Percentiles rank a stretch among this genome's conserved stretches.
phyloP scores from a whole-genome alignment of 1,284 basidiomycete genomes.

The Ganoderma meredithae region DNA sequence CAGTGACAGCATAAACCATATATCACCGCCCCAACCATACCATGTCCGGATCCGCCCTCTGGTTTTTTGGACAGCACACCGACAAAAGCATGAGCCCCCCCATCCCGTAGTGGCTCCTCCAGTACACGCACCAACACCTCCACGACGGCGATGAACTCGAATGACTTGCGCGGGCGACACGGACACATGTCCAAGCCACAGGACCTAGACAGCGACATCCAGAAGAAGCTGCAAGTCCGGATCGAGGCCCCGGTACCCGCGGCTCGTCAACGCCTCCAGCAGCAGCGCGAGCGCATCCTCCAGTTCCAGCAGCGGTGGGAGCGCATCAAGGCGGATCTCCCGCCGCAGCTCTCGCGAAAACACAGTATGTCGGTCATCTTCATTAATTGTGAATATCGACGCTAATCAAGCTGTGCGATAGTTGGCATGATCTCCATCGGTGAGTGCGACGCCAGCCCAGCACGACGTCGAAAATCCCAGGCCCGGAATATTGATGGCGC shows the following conservation, averaged over 20 bases:
- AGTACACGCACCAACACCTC: neutral
- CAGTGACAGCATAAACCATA: neutral
- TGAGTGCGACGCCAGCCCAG: slow-evolving; percentile 10
- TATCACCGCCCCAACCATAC: neutral
- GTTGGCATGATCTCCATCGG: slow-evolving; percentile 45
- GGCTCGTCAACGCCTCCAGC: slow-evolving; percentile 20
- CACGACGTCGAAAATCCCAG: neutral
- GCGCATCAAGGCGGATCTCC: slow-evolving; percentile 40
- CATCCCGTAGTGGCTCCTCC: neutral
- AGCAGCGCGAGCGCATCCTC: slow-evolving; percentile 35
- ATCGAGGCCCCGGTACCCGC: neutral
- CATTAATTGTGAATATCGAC: neutral
- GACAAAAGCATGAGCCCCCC: neutral
- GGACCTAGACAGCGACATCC: neutral
- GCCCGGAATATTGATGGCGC: neutral
- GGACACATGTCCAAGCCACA: neutral
- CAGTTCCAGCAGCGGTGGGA: slow-evolving; percentile 37
- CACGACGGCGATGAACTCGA: neutral
- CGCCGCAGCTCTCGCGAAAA: slow-evolving; percentile 40
- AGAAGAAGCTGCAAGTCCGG: neutral
- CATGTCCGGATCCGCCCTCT: neutral
- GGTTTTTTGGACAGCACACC: neutral
- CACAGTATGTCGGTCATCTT: slow-evolving; percentile 36
- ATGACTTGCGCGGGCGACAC: neutral
- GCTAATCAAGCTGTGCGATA: slow-evolving; percentile 13